These are phyloP conservation scores for Sherardia arvensis DNA, from an alignment of 257 asterid genomes.

Conservation along the genomic window DNA sequence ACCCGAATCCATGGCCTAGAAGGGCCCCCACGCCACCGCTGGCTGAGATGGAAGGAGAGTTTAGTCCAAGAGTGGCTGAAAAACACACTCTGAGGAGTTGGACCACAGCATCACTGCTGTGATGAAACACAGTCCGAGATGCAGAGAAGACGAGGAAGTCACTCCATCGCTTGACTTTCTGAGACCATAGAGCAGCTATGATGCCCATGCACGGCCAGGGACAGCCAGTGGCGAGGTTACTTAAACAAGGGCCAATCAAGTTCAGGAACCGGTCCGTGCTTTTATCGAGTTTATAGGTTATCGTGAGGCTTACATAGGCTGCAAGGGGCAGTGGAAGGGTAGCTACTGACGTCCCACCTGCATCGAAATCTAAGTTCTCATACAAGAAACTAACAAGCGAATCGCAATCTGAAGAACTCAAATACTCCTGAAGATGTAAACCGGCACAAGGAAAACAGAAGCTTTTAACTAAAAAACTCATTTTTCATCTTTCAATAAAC, in stretches of 20 bases:
- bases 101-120: constrained; percentile 70
- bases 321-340: constrained; percentile 90
- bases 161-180: constrained; percentile 90
- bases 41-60: constrained; percentile 40
- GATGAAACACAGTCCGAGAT: constrained; percentile 79
- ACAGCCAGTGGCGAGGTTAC: constrained; percentile 64
- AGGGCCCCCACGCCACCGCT: constrained; percentile 85
- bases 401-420: not conserved
- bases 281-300: constrained; percentile 75
- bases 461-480: constrained; percentile 1
- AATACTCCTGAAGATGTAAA: not conserved
- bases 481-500: not conserved
- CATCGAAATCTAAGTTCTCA: constrained; percentile 17
- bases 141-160: constrained; percentile 84
- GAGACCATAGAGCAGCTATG: constrained; percentile 74
- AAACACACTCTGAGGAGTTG: constrained; percentile 89
- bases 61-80: constrained; percentile 59
- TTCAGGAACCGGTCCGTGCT: constrained; percentile 49
- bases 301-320: constrained; percentile 88
- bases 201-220: constrained; percentile 99
- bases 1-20: constrained; percentile 95
- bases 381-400: constrained; percentile 1
- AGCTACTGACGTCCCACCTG: constrained; percentile 62
- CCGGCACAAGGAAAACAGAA: not conserved
- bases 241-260: constrained; percentile 65